Evolutionary conservation across 257 asterid genomes (phyloP), one percentile per base, ranked within the genome.

Genomic region (Nicotiana undulata): DNA sequence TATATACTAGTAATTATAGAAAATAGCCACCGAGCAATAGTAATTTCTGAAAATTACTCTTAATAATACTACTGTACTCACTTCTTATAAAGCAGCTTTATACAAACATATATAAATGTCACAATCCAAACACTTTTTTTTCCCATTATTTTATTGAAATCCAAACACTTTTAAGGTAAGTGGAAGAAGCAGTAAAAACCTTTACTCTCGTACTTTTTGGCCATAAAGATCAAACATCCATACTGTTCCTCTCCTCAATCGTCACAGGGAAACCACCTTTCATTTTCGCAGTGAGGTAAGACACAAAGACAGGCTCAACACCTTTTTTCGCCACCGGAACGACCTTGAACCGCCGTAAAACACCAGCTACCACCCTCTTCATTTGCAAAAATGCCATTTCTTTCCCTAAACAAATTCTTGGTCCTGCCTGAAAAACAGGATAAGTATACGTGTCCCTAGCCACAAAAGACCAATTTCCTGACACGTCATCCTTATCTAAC

Each of bases 311-410:
- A 37, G 92, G 90, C 63, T 86, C 87, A 9, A 13, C 28, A 6
- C 85, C 84, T 76, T 84, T 75, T 32, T 79, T 86, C 55, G 70
- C 64, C 53, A 20, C 87, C 56, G 90, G 90, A 18, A 84, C 87
- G 66, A 89, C 87, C 85, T 56, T 87, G 76, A 87, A 89, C 82
- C 85, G 68, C 82, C 85, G 79, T 82, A 88, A 58, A 3, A 89
- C 89, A 18, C 88, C 87, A 15, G 90, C 85, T 9, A 83, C 90
- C 64, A 89, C 82, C 68, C 84, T 77, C 89, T 89, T 89, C 93
- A 89, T 89, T 22, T 89, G 93, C 83, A 89, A 51, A 75, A 86
- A 86, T 3, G 93, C 89, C 93, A 89, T 89, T 59, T 89, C 91
- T 60, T 82, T 89, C 66, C 93, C 93, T 11, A 89, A 55, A 74